Evolutionary conservation across 2,329 filamentous ascomycete species (phyloP).

Genomic region (Fusarium virguliforme): DNA sequence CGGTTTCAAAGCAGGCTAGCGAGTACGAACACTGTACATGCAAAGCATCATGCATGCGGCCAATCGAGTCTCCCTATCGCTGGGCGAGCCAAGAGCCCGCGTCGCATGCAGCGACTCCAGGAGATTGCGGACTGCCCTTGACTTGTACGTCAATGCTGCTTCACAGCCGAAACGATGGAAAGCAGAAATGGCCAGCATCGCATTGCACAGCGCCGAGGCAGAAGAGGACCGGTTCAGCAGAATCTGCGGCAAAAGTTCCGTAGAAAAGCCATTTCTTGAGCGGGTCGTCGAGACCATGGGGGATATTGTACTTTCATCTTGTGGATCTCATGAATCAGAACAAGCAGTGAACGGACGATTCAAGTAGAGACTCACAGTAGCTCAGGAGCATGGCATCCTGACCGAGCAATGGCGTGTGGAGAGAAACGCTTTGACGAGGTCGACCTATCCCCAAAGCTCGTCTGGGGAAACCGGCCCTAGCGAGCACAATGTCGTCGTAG

Average conservation of each 20-base stretch:
- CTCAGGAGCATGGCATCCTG: slow-evolving; percentile 22
- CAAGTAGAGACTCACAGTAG: not conserved
- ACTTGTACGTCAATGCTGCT: slow-evolving; percentile 8
- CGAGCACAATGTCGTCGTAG: slow-evolving; percentile 8
- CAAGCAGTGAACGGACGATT: no score
- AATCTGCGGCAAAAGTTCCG: slow-evolving; percentile 17
- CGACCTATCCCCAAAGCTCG: slow-evolving; percentile 1
- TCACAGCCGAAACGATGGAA: slow-evolving; percentile 14
- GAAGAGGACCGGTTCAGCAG: not conserved
- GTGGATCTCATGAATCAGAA: not conserved
- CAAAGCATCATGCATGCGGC: slow-evolving; percentile 29
- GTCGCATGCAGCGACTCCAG: not conserved
- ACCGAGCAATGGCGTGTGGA: slow-evolving; percentile 28
- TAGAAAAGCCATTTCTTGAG: slow-evolving; percentile 9
- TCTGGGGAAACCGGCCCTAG: not conserved
- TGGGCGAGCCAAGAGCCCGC: not conserved
- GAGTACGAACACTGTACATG: slow-evolving; percentile 17
- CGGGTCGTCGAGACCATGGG: slow-evolving; percentile 18
- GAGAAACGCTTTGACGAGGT: slow-evolving; percentile 4
- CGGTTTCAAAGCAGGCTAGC: no score
- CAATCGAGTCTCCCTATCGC: slow-evolving; percentile 1
- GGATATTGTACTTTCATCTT: slow-evolving; percentile 17
- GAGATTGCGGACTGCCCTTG: slow-evolving; percentile 7
- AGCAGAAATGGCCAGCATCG: slow-evolving; percentile 12
- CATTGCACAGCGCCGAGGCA: slow-evolving; percentile 9